Evolutionary conservation across 805 yeast species (phyloP), one percentile per base, ranked within the genome.

Genomic region (Tetrapisispora phaffii): DNA sequence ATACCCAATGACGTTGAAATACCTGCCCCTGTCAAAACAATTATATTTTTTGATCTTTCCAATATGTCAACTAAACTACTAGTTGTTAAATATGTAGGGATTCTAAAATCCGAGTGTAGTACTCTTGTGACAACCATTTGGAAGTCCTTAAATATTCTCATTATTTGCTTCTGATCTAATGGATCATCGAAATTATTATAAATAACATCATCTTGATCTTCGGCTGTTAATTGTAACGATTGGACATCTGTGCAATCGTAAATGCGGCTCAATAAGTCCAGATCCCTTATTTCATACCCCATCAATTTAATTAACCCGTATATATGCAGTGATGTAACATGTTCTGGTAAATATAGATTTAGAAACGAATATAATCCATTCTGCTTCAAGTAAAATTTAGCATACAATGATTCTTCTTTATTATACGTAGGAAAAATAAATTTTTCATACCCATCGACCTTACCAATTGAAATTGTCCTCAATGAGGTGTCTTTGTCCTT

Each of bases 21-120:
- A 21, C 97, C 97, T 0, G 97, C 97, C 15, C 97, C 97, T 0
- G 96, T 85, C 20, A 88, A 61, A 0, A 88, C 88, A 47, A 89
- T 56, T 10, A 88, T 72, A 34, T 77, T 80, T 13, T 71, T 58
- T 0, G 93, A 76, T 7, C 65, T 66, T n/a, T 68, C 51, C 20
- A 89, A 68, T 32, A 74, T 73, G 1, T 67, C 69, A 2, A 76
- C 62, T 1, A 82, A 77, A 48, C 80, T 77, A 10, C 79, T 82
- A 2, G 85, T 54, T 0, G 82, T 76, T 44, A 70, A 64, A 51
- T 83, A 76, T 44, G 69, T 62, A 2, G 73, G 70, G 21, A 82
- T 55, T 49, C 84, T 67, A 2, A 75, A 65, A 47, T 94, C 72
- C 45, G 78, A 73, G 34, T 69, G 61, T 24, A 75, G 56, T 10